phyloP scores from a whole-genome alignment of 371 early-diverging fungal genomes.

The Mortierella polycephala region DNA sequence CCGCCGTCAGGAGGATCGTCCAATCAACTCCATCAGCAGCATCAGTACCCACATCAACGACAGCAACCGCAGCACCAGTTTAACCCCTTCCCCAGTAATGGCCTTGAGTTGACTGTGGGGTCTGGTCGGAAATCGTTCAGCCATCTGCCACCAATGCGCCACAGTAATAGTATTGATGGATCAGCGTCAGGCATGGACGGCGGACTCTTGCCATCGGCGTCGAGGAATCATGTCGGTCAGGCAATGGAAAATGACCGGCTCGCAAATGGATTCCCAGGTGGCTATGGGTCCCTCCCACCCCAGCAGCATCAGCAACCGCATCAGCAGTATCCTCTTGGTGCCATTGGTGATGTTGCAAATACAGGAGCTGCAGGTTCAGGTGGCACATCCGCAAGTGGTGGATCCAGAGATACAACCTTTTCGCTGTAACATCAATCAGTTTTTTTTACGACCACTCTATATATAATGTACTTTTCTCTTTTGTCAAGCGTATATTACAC shows the following conservation, averaged over 20 bases:
- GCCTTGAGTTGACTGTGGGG: conserved; percentile 32
- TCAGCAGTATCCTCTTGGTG: conserved; percentile 25
- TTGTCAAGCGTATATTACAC: no score
- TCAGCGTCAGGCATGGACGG: conserved; percentile 5
- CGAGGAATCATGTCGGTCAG: conserved; percentile 21
- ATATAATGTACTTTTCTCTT: no score
- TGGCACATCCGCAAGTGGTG: neutral
- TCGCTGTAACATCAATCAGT: conserved; percentile 9
- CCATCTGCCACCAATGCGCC: conserved; percentile 27
- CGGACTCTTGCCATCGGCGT: no score
- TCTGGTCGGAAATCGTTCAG: conserved; percentile 49
- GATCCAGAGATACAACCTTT: neutral
- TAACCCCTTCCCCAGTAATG: conserved; percentile 20
- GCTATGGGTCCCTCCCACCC: conserved; percentile 17
- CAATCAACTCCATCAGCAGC: conserved; percentile 19
- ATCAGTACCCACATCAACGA: conserved; percentile 11
- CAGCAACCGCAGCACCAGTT: conserved; percentile 5
- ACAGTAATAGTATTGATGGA: conserved; percentile 13
- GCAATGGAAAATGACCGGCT: conserved; percentile 34
- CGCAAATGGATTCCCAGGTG: conserved; percentile 23
- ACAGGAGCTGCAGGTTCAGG: conserved; percentile 4
- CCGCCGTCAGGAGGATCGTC: conserved; percentile 15
- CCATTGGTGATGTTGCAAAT: conserved; percentile 24
- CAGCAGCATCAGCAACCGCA: conserved; percentile 39
- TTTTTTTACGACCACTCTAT: no score